Base-by-base conservation (phyloP, 331 rosid genomes). In the Prunus yedoensis region DNA sequence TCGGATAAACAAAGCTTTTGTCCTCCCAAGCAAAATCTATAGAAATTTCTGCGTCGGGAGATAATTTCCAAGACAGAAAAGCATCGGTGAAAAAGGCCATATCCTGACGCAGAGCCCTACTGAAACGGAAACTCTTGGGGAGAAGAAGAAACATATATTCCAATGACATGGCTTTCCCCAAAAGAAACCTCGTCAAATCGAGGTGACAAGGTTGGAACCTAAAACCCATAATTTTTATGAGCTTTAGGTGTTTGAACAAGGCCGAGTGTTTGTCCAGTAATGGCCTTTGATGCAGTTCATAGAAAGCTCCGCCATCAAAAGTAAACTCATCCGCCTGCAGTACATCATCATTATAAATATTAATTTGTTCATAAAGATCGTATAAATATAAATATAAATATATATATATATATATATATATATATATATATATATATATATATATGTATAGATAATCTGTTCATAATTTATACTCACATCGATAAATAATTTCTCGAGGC, bases 391-490 rank as follows among this genome's bases (percentile, higher is more conserved):
- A 18, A 12, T 51, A 25, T 25, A 7, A 18, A 52, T 18, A 53
- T 53, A 20, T 20, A 56, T 23, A 23, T 23, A 23, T 23, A 23
- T 23, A 23, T 23, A 23, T 23, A 23, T 23, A 23, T n/a, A n/a
- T n/a, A n/a, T n/a, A n/a, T n/a, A n/a, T n/a, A n/a, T n/a, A n/a
- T n/a, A n/a, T n/a, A n/a, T n/a, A n/a, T 23, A 23, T 23, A 25
- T 25, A 25, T 23, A 23, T 23, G 1, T 23, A 23, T 23, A 23
- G 4, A 14, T 49, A 61, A 60, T 11, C 4, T 32, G 62, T 6
- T 15, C 12, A 61, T 28, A 32, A 11, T 17, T 3, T 27, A 20
- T 9, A 70, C 74, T 80, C 70, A 80, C 84, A 35, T 80, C 77
- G 21, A 80, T 13, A 32, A 70, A 76, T 3, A 80, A 20, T 2